Percentiles rank a stretch among this genome's conserved stretches.
Evolutionary conservation across 2,329 filamentous ascomycete genomes (phyloP).

Genomic region (Fusarium euwallaceae): DNA sequence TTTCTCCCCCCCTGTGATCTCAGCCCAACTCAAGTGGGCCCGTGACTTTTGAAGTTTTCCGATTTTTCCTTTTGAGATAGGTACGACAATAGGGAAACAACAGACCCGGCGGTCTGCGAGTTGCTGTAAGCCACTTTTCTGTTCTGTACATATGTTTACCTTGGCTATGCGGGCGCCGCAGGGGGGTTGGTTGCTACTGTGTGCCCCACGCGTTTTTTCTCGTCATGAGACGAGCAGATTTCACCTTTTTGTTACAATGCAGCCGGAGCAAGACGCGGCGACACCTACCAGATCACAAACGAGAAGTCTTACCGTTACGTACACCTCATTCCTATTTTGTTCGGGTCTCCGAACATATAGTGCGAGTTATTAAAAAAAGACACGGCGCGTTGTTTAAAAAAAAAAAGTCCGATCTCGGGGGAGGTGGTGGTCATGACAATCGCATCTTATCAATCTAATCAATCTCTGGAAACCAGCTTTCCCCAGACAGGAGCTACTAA

Average conservation of each 20-base stretch:
- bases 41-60: conserved; percentile 20
- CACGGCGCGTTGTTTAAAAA: conserved; percentile 20
- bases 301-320: conserved; percentile 24
- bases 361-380: conserved; percentile 27
- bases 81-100: background rate
- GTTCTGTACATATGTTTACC: background rate
- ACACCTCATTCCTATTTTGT: conserved; percentile 5
- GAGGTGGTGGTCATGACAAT: conserved; percentile 17
- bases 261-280: background rate
- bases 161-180: background rate
- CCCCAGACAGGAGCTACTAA: conserved; percentile 33
- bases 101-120: conserved; percentile 23
- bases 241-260: conserved; percentile 11
- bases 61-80: background rate
- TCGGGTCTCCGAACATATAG: conserved; percentile 16
- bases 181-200: background rate
- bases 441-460: conserved; percentile 44
- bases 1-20: background rate
- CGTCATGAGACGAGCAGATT: conserved; percentile 40
- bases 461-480: conserved; percentile 22
- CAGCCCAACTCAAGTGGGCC: background rate
- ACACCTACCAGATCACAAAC: conserved; percentile 7
- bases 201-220: conserved; percentile 30
- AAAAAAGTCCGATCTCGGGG: conserved; percentile 31
- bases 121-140: background rate